Evolutionary conservation across 2,329 filamentous ascomycete genomes (phyloP), one percentile per base, ranked within the genome.

Genomic region (Diaporthe nobilis): DNA sequence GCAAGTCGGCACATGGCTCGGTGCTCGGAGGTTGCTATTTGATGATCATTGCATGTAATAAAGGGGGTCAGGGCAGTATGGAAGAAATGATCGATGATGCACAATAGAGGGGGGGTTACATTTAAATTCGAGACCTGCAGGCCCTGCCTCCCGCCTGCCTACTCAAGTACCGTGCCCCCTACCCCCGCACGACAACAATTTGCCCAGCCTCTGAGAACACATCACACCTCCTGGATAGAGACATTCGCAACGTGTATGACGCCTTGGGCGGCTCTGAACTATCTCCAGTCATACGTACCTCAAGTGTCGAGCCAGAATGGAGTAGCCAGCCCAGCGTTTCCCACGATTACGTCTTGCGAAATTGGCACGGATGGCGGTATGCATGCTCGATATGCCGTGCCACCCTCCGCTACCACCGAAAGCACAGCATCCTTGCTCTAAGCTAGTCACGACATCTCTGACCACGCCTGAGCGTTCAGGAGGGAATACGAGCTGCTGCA

Each of bases 1-100:
- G 49, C 47, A 70, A 42, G 13, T 39, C 65, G 65, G 65, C 65
- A 70, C 34, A 55, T 70, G 17, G 37, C 34, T 39, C 22, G 47
- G 28, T 39, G 31, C 31, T 39, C 20, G 13, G 22, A 2, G 28
- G n/a, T 15, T 42, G 15, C n/a, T 1, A 42, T 55, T 70, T 55
- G 49, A 22, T 15, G 47, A 39, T 22, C n/a, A 28, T n/a, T 55
- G 65, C 65, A 70, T 42, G 31, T 55, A 70, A 42, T 55, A 70
- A 42, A 70, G 49, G 49, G 65, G 65, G 42, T 28, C 6, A 68
- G 8, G 47, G 39, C 22, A 37, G 31, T n/a, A 68, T 31, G 31
- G 31, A 53, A 70, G 47, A 55, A 47, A n/a, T 68, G 8, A 28
- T 53, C 39, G 31, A 53, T 42, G 49, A 42, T 28, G 12, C 37